phyloP scores from a whole-genome alignment of 495 filamentous ascomycete genomes.

The Neurospora africana region DNA sequence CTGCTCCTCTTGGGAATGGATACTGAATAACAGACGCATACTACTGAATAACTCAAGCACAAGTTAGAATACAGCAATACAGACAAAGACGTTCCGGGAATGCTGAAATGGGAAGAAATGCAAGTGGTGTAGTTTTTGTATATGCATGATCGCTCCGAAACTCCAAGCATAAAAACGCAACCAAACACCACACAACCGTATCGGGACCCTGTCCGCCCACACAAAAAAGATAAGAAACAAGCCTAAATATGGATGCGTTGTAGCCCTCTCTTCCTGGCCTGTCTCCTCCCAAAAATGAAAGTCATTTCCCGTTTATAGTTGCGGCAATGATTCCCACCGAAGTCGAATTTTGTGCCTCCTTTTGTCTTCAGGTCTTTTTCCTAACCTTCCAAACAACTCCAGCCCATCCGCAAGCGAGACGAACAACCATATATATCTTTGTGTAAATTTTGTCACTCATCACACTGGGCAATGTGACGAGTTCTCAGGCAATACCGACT shows the following conservation, averaged over 20 bases:
- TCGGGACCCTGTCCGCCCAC: background rate
- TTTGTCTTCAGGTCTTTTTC: background rate
- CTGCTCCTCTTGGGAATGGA: background rate
- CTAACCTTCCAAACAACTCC: slow-evolving; percentile 6
- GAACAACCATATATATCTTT: slow-evolving; percentile 3
- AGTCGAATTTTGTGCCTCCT: background rate
- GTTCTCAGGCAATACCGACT: background rate
- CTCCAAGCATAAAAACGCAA: background rate
- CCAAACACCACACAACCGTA: background rate
- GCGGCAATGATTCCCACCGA: background rate
- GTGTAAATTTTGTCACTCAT: background rate
- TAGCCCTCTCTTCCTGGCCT: background rate
- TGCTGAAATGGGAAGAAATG: background rate
- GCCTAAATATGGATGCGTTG: background rate
- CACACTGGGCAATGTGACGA: background rate
- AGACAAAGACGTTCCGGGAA: background rate
- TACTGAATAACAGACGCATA: background rate
- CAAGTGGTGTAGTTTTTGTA: background rate
- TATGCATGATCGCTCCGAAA: background rate
- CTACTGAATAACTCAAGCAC: background rate
- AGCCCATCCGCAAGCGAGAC: slow-evolving; percentile 2
- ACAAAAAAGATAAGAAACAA: background rate
- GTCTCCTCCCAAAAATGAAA: background rate
- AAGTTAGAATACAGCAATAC: background rate
- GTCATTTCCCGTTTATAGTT: background rate